A percentile compares a stretch with the other conserved stretches of the same genome.
Evolutionary conservation across 352 stramenopile species (phyloP).

Genomic region (Halophytophthora batemanensis): DNA sequence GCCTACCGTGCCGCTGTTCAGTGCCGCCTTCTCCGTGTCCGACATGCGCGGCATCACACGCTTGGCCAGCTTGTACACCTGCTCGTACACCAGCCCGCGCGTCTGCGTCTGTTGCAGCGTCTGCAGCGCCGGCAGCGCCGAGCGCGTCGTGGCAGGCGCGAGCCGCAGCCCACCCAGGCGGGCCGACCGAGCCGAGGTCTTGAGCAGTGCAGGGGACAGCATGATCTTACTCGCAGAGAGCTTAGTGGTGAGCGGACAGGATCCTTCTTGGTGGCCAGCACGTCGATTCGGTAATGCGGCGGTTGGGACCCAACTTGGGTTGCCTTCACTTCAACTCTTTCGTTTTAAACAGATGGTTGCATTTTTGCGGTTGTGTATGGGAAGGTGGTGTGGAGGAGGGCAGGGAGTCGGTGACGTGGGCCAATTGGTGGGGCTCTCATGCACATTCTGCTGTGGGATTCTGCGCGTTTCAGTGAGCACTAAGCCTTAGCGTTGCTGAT

Average conservation of each 20-base stretch:
- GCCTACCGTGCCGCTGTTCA: slow-evolving; percentile 94
- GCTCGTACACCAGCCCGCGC: slow-evolving; percentile 82
- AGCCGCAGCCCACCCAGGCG: slow-evolving; percentile 21
- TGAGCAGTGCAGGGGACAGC: slow-evolving; percentile 36
- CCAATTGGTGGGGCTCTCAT: too few relatives aligned
- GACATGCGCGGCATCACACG: slow-evolving; percentile 95
- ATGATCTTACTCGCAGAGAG: too few relatives aligned
- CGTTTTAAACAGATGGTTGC: too few relatives aligned
- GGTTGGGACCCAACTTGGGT: too few relatives aligned
- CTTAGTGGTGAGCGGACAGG: too few relatives aligned
- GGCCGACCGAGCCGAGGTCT: slow-evolving; percentile 13
- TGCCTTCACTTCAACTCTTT: slow-evolving; percentile 15
- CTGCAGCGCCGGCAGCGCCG: slow-evolving; percentile 48
- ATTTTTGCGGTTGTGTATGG: too few relatives aligned
- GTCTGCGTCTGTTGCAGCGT: slow-evolving; percentile 59
- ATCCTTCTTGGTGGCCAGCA: slow-evolving; percentile 9
- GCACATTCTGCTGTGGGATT: too few relatives aligned
- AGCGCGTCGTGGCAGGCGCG: slow-evolving; percentile 16
- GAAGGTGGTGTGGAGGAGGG: too few relatives aligned
- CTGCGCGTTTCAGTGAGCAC: too few relatives aligned
- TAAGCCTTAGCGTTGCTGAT: too few relatives aligned
- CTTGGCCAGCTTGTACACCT: slow-evolving; percentile 92
- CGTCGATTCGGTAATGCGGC: slow-evolving; percentile 26
- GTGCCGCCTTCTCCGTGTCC: slow-evolving; percentile 93
- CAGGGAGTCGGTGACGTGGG: too few relatives aligned